Evolutionary conservation across 2,329 filamentous ascomycete species (phyloP).

Genomic region (Ophiosphaerella korrae): DNA sequence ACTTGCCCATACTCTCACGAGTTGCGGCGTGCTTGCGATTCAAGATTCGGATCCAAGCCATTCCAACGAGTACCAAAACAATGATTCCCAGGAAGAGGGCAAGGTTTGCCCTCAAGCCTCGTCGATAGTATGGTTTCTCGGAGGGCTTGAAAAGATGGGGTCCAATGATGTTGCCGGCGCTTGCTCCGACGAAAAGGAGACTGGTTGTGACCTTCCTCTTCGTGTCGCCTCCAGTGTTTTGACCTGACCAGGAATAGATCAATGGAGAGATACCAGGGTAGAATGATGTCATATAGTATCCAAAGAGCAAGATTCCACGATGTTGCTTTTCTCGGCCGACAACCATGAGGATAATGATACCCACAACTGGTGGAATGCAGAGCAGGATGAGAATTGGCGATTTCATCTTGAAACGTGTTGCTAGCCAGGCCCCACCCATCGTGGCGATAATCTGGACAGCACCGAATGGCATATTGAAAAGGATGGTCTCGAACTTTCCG

Average conservation of each 20-base stretch:
- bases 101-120: constrained; percentile 65
- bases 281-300: constrained; percentile 65
- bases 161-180: constrained; percentile 69
- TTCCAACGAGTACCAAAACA: constrained; percentile 53
- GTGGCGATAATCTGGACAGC: constrained; percentile 65
- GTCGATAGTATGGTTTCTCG: constrained; percentile 63
- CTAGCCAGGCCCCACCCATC: constrained; percentile 62
- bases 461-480: constrained; percentile 67
- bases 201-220: constrained; percentile 71
- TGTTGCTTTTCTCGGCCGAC: constrained; percentile 54
- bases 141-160: constrained; percentile 67
- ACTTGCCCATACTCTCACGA: constrained; percentile 65
- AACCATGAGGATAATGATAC: constrained; percentile 60
- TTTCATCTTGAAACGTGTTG: constrained; percentile 61
- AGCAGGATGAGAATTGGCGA: constrained; percentile 60
- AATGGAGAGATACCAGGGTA: constrained; percentile 66
- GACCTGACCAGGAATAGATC: constrained; percentile 65
- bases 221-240: constrained; percentile 71
- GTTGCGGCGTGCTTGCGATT: constrained; percentile 61
- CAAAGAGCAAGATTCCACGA: constrained; percentile 58
- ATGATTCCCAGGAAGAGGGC: constrained; percentile 66
- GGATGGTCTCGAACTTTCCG: constrained; percentile 60
- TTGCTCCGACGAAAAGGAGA: constrained; percentile 68
- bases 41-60: constrained; percentile 57
- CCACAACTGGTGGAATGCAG: constrained; percentile 62